Percentiles rank a stretch among this genome's conserved stretches.
Evolutionary conservation across 2,329 filamentous ascomycete genomes (phyloP).

Genomic region (Plenodomus tracheiphilus): DNA sequence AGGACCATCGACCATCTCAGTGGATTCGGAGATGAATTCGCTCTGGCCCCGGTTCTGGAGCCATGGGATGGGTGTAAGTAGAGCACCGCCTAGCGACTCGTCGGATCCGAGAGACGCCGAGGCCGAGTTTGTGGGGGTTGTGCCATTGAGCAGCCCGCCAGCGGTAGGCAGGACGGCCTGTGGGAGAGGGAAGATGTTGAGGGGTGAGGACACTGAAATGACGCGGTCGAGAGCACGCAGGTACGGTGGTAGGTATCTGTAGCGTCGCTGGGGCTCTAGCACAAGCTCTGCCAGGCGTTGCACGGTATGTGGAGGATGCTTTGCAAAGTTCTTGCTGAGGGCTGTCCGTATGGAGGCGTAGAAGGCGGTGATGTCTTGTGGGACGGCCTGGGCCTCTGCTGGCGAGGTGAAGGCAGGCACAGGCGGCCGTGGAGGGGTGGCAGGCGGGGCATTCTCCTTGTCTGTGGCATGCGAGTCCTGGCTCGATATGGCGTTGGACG

Average conservation of each 20-base stretch:
- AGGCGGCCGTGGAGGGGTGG: conserved; percentile 45
- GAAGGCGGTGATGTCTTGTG: conserved; percentile 36
- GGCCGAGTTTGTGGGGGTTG: conserved; percentile 48
- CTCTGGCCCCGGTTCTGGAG: conserved; percentile 57
- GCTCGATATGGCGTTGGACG: conserved; percentile 28
- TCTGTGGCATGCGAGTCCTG: conserved; percentile 60
- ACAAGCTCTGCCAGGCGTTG: conserved; percentile 90
- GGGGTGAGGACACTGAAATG: conserved; percentile 82
- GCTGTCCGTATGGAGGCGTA: conserved; percentile 50
- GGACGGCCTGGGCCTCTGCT: conserved; percentile 33
- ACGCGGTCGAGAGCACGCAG: conserved; percentile 89
- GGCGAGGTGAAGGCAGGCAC: conserved; percentile 48
- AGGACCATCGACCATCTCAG: conserved; percentile 78
- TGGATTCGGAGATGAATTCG: conserved; percentile 72
- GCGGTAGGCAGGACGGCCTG: conserved; percentile 59
- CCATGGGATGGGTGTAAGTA: conserved; percentile 95
- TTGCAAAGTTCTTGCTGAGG: conserved; percentile 68
- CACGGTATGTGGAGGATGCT: conserved; percentile 84
- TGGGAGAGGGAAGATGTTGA: conserved; percentile 81
- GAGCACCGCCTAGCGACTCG: conserved; percentile 84
- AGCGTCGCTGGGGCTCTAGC: conserved; percentile 74
- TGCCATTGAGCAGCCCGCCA: conserved; percentile 63
- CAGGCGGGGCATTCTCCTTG: conserved; percentile 68
- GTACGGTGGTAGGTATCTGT: conserved; percentile 79
- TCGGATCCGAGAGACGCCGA: conserved; percentile 69